These are phyloP conservation scores for Orbilia oligospora DNA, from an alignment of 2,329 filamentous ascomycete species.

Conservation along the genomic window DNA sequence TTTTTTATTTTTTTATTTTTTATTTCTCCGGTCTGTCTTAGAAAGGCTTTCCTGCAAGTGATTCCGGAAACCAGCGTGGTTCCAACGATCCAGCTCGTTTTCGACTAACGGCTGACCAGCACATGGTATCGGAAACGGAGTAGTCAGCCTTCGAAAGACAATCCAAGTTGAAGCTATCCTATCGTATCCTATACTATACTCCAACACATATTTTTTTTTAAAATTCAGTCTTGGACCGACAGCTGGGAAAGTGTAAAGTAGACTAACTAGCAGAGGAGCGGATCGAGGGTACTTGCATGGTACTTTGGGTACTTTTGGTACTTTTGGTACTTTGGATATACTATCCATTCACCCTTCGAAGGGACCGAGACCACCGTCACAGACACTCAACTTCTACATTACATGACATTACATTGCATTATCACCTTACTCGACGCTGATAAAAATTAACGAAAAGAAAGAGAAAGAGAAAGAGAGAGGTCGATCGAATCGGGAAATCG, in stretches of 20 bases:
- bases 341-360: too few relatives aligned
- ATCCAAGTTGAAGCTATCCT: slow-evolving; percentile 40
- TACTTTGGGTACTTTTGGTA: background rate
- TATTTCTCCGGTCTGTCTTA: slow-evolving; percentile 4
- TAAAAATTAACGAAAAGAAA: slow-evolving; percentile 2
- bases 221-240: background rate
- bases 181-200: too few relatives aligned
- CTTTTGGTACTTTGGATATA: too few relatives aligned
- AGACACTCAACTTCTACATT: too few relatives aligned
- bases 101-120: slow-evolving; percentile 36
- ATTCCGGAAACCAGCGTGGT: slow-evolving; percentile 32
- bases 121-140: slow-evolving; percentile 52
- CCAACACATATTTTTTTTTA: slow-evolving; percentile 38
- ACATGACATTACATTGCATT: slow-evolving; percentile 18
- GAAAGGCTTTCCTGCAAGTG: slow-evolving; percentile 25
- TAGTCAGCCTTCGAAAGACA: slow-evolving; percentile 57
- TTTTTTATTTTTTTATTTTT: too few relatives aligned
- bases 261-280: too few relatives aligned
- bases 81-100: slow-evolving; percentile 41
- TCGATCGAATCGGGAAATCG: slow-evolving; percentile 42
- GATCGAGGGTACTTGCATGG: too few relatives aligned
- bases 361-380: too few relatives aligned
- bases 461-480: slow-evolving; percentile 1
- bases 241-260: too few relatives aligned
- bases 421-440: slow-evolving; percentile 17